These are phyloP conservation scores for Reutealis trisperma DNA, from an alignment of 345 rosid genomes.

Conservation along the genomic window DNA sequence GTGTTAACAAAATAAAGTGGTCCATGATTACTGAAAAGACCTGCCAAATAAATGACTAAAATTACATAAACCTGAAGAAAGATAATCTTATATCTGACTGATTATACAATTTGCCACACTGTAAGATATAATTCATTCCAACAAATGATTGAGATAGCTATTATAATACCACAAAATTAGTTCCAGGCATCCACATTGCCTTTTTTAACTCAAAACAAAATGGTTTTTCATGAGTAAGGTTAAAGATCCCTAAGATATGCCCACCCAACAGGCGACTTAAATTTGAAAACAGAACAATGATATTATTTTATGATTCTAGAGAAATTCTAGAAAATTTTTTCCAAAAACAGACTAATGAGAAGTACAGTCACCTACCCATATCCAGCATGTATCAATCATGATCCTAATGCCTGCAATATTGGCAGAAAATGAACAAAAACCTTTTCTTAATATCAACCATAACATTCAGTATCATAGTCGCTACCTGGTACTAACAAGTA, in stretches of 20 bases:
- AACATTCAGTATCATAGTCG: neutral
- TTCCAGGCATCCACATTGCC: neutral
- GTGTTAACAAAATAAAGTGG: slow-evolving; percentile 90
- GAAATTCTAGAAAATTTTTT: neutral
- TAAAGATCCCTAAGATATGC: neutral
- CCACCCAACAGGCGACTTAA: neutral
- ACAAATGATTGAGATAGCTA: neutral
- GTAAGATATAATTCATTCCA: neutral
- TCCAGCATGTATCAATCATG: neutral
- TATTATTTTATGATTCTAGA: neutral
- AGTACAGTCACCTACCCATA: neutral
- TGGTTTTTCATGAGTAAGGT: neutral
- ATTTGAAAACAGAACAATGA: neutral
- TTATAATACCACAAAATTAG: neutral
- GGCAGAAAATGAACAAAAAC: neutral
- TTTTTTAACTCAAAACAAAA: neutral
- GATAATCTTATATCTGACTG: neutral
- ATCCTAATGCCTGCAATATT: neutral
- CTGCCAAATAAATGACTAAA: slow-evolving; percentile 40
- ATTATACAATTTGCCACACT: neutral
- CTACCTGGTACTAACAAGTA: slow-evolving; percentile 94
- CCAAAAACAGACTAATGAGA: neutral
- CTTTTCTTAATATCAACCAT: neutral
- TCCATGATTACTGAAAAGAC: slow-evolving; percentile 98
- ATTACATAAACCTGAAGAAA: neutral